Percentiles rank a stretch among this genome's conserved stretches.
Evolutionary conservation across 106 monocot genomes (phyloP).

Genomic region (Platanthera guangdongensis): DNA sequence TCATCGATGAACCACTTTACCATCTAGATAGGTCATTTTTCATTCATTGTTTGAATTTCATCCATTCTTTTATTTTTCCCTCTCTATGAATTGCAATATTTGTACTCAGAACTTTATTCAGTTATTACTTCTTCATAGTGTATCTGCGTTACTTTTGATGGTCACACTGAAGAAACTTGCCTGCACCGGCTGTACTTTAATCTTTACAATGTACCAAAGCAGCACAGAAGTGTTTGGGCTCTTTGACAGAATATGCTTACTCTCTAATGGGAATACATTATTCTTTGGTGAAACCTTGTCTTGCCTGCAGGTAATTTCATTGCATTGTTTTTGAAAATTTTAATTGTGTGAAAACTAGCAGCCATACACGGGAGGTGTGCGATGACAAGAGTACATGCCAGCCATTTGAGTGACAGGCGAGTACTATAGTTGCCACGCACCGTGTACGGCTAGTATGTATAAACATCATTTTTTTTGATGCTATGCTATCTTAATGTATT

Average conservation of each 20-base stretch:
- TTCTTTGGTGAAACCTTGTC: conserved; percentile 96
- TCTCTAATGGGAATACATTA: conserved; percentile 97
- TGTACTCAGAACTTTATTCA: neutral
- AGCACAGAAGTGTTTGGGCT: conserved; percentile 99
- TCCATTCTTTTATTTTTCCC: neutral
- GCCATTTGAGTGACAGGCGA: no score
- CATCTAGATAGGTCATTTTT: conserved; percentile 75
- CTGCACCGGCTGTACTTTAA: conserved; percentile 87
- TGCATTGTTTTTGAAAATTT: no score
- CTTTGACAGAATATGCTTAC: conserved; percentile 96
- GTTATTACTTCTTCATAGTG: conserved; percentile 40
- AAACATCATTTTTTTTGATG: no score
- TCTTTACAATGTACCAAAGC: conserved; percentile 99
- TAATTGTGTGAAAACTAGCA: no score
- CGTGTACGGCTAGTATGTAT: no score
- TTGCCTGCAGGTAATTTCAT: conserved; percentile 69
- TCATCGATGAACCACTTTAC: conserved; percentile 98
- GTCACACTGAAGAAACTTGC: conserved; percentile 97
- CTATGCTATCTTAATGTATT: no score
- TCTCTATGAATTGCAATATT: no score
- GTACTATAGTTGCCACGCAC: no score
- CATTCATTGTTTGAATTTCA: neutral
- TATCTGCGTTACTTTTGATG: conserved; percentile 93
- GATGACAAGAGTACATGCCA: no score
- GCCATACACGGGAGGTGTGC: no score